Conservation (phyloP, 139 green algal species). For the Coccomyxa sp. region DNA sequence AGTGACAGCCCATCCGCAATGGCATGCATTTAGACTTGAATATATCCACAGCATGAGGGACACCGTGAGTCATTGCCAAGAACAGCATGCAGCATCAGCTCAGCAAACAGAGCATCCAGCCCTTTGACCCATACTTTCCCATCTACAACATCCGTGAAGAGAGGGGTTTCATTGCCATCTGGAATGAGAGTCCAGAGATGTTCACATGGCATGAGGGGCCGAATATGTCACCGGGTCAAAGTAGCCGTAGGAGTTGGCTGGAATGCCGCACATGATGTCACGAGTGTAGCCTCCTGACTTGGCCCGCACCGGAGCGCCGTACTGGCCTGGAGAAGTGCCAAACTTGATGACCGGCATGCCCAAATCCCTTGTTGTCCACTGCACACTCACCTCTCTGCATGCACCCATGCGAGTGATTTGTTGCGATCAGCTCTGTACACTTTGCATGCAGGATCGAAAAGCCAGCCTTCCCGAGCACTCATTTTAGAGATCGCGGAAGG, state of each 20-base stretch:
- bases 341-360: constrained; percentile 29
- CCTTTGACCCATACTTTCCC: no score
- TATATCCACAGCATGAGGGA: no score
- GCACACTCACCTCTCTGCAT: constrained; percentile 55
- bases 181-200: no score
- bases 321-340: constrained; percentile 27
- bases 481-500: neutral
- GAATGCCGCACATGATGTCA: constrained; percentile 2
- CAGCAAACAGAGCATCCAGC: no score
- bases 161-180: no score
- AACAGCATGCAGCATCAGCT: no score
- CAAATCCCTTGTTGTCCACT: constrained; percentile 50
- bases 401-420: neutral
- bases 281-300: constrained; percentile 39
- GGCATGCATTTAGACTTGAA: no score
- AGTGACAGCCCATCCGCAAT: no score
- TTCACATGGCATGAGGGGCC: no score
- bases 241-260: constrained; percentile 49
- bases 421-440: neutral
- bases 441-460: neutral
- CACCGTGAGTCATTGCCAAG: no score
- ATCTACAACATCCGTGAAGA: no score
- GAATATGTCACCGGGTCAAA: constrained; percentile 30
- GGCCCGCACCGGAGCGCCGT: constrained; percentile 7
- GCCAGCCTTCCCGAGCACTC: no score